A percentile compares a stretch with the other conserved stretches of the same genome.
phyloP scores from a whole-genome alignment of 495 filamentous ascomycete species.

The Penicillium argentinense region DNA sequence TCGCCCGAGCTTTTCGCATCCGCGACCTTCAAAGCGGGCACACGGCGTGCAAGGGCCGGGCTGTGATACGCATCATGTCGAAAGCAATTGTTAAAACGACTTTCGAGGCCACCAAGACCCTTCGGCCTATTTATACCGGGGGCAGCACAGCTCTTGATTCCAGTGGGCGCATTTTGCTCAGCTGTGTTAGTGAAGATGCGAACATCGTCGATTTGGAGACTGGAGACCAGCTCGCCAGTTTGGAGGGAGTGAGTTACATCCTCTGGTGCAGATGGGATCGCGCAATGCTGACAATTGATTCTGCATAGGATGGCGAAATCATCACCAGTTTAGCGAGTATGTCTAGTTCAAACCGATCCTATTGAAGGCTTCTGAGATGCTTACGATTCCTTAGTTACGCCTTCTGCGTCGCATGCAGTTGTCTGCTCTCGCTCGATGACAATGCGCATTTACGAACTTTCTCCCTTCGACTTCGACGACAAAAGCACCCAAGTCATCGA shows the following conservation, averaged over 20 bases:
- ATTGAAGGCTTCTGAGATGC: background rate
- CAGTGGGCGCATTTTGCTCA: conserved; percentile 79
- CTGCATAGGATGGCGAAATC: conserved; percentile 78
- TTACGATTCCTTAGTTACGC: conserved; percentile 62
- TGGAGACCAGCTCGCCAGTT: conserved; percentile 75
- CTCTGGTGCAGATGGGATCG: too few species aligned
- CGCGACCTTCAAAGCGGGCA: conserved; percentile 10
- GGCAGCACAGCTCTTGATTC: conserved; percentile 82
- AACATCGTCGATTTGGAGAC: conserved; percentile 82
- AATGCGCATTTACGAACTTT: conserved; percentile 85
- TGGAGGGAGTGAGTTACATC: conserved; percentile 79
- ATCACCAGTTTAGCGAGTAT: conserved; percentile 82
- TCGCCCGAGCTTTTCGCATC: conserved; percentile 29
- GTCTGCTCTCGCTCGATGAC: conserved; percentile 90
- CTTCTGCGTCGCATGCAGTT: conserved; percentile 81
- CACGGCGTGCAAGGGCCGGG: conserved; percentile 17
- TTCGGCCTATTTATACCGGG: conserved; percentile 92
- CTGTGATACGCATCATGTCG: conserved; percentile 40
- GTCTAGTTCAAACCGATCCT: conserved; percentile 19
- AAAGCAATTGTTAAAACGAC: conserved; percentile 69
- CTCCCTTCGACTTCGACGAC: conserved; percentile 42
- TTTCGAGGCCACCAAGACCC: conserved; percentile 75
- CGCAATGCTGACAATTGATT: too few species aligned
- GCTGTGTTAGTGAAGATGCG: conserved; percentile 84
- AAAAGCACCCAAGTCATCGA: conserved; percentile 54